Conservation (phyloP, 345 rosid genomes). For the Rhodamnia argentea region DNA sequence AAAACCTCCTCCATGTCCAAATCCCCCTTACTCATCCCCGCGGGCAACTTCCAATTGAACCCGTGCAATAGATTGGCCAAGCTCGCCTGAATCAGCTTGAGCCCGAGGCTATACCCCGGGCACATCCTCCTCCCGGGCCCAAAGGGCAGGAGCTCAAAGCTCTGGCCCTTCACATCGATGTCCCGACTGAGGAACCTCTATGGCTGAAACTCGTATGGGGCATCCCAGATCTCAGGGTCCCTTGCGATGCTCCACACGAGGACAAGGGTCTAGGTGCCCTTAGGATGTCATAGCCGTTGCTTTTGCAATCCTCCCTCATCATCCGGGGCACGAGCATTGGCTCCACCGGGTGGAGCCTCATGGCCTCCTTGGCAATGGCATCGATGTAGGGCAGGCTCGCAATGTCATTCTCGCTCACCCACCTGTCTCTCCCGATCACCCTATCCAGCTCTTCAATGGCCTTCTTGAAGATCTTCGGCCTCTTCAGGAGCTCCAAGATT, state of each 20-base stretch:
- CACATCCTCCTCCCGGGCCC: slow-evolving; percentile 74
- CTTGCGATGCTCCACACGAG: slow-evolving; percentile 45
- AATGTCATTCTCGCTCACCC: slow-evolving; percentile 51
- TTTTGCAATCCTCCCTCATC: slow-evolving; percentile 22
- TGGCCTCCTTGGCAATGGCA: slow-evolving; percentile 42
- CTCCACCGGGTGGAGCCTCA: slow-evolving; percentile 62
- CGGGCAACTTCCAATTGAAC: slow-evolving; percentile 40
- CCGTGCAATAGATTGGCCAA: slow-evolving; percentile 55
- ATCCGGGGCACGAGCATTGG: slow-evolving; percentile 42
- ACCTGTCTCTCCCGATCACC: slow-evolving; percentile 40
- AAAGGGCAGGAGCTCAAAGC: slow-evolving; percentile 48
- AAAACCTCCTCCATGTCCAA: slow-evolving; percentile 48
- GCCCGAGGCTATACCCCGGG: slow-evolving; percentile 52
- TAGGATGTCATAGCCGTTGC: slow-evolving; percentile 33
- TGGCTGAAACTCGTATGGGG: slow-evolving; percentile 35
- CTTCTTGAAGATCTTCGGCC: slow-evolving; percentile 30
- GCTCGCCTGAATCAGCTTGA: slow-evolving; percentile 43
- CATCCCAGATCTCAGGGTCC: slow-evolving; percentile 46
- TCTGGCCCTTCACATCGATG: slow-evolving; percentile 47
- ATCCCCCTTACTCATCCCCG: slow-evolving; percentile 13
- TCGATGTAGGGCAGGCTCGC: slow-evolving; percentile 29
- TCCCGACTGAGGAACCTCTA: slow-evolving; percentile 38
- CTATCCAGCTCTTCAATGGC: slow-evolving; percentile 49
- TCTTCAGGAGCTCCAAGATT: slow-evolving; percentile 32
- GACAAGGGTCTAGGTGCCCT: slow-evolving; percentile 36